Evolutionary conservation across 805 yeast species (phyloP).

Genomic region (Ogataea corticis): DNA sequence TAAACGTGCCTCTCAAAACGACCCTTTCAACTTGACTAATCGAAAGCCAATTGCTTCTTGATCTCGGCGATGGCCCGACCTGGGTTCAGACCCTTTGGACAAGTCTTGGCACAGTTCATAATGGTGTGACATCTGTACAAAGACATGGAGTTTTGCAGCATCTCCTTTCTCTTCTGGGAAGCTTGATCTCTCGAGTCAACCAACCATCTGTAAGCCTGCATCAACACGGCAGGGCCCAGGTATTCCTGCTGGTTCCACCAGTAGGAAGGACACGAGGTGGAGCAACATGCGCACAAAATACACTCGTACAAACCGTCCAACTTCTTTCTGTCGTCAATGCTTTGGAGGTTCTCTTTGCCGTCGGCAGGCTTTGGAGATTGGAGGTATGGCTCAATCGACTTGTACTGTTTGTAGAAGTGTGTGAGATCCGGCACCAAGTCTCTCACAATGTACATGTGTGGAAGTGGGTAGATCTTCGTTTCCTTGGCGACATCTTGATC

Average conservation of each 20-base stretch:
- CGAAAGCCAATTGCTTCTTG: constrained; percentile 88
- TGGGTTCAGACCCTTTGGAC: constrained; percentile 98
- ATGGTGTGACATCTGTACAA: constrained; percentile 98
- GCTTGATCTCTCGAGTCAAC: constrained; percentile 97
- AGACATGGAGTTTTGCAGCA: constrained; percentile 96
- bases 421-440: constrained; percentile 98
- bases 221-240: constrained; percentile 96
- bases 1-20: not conserved
- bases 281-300: constrained; percentile 97
- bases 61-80: constrained; percentile 97
- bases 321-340: constrained; percentile 90
- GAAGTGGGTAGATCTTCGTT: constrained; percentile 90
- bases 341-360: constrained; percentile 91
- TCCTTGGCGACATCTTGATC: constrained; percentile 76
- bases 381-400: constrained; percentile 94
- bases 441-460: constrained; percentile 96
- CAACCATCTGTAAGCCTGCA: constrained; percentile 99
- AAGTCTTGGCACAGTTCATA: constrained; percentile 97
- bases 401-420: constrained; percentile 96
- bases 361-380: constrained; percentile 86
- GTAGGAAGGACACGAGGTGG: constrained; percentile 98
- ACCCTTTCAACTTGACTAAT: constrained; percentile 33
- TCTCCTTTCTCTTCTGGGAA: constrained; percentile 71
- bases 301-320: constrained; percentile 97
- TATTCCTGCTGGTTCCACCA: constrained; percentile 99